Conservation (phyloP, 371 early-diverging fungal genomes). For the Mortierella sp. region DNA sequence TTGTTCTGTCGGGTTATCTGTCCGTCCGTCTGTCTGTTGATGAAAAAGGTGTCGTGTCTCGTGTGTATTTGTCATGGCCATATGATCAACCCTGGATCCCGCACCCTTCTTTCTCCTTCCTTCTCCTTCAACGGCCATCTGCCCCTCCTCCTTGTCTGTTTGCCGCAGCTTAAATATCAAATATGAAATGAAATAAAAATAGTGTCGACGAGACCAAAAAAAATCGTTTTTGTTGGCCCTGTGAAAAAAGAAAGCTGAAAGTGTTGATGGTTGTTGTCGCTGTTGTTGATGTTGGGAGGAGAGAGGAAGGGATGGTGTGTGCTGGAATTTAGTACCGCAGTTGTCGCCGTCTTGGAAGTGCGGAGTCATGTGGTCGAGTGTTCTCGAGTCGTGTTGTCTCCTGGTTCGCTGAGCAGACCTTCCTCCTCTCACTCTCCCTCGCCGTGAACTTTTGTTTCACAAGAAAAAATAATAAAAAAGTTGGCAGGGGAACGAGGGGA, state of each 20-base stretch:
- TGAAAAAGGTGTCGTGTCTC: not conserved
- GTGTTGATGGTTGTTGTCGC: not conserved
- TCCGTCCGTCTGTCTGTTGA: not conserved
- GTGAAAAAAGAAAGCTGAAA: not conserved
- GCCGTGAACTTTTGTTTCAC: conserved; percentile 9
- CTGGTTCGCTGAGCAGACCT: not conserved
- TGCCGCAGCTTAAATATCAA: not conserved
- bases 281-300: not conserved
- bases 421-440: not conserved
- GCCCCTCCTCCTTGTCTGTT: not conserved
- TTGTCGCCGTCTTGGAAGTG: not conserved
- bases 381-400: not conserved
- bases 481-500: not conserved
- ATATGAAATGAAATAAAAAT: not conserved
- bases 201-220: not conserved
- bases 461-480: not conserved
- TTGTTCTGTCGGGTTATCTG: not conserved
- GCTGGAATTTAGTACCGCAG: not conserved
- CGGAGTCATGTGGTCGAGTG: not conserved
- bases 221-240: not conserved
- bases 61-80: not conserved
- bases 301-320: not conserved
- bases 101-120: not conserved
- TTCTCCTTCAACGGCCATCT: not conserved
- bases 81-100: not conserved